Percentiles rank a stretch among this genome's conserved stretches.
Evolutionary conservation across 257 asterid genomes (phyloP).

Genomic region (Scutellaria galericulata): DNA sequence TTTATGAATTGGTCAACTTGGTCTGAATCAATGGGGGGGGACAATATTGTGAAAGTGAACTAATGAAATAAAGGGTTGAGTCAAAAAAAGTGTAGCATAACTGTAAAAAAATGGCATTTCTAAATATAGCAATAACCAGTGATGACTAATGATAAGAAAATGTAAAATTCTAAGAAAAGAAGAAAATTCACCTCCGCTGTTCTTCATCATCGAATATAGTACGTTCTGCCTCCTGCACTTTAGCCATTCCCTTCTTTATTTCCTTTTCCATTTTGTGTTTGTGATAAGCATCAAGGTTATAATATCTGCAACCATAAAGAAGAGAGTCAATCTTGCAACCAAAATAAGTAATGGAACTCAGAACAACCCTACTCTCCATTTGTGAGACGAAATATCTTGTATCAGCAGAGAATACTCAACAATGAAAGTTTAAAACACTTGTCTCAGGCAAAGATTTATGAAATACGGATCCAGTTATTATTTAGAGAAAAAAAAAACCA

Average conservation of each 20-base stretch:
- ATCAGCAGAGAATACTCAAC: conserved; percentile 14
- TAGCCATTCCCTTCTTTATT: conserved; percentile 62
- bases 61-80: conserved; percentile 5
- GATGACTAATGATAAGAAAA: conserved; percentile 21
- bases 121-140: conserved; percentile 19
- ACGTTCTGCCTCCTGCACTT: conserved; percentile 67
- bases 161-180: background rate
- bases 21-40: background rate
- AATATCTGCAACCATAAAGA: conserved; percentile 63
- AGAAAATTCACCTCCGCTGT: conserved; percentile 66
- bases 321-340: conserved; percentile 24
- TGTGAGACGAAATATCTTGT: conserved; percentile 14
- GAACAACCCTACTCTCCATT: conserved; percentile 11
- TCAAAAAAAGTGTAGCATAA: background rate
- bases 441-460: conserved; percentile 9
- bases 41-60: background rate
- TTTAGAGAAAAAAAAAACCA: background rate
- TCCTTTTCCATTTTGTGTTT: conserved; percentile 72
- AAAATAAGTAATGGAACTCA: conserved; percentile 10
- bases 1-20: background rate
- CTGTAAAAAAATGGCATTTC: background rate
- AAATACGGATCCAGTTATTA: background rate
- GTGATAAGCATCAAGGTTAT: conserved; percentile 78
- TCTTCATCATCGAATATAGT: conserved; percentile 90
- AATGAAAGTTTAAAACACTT: background rate